Evolutionary conservation across 2,329 filamentous ascomycete species (phyloP), one percentile per base, ranked within the genome.

Genomic region (Cryphonectria nitschkei): DNA sequence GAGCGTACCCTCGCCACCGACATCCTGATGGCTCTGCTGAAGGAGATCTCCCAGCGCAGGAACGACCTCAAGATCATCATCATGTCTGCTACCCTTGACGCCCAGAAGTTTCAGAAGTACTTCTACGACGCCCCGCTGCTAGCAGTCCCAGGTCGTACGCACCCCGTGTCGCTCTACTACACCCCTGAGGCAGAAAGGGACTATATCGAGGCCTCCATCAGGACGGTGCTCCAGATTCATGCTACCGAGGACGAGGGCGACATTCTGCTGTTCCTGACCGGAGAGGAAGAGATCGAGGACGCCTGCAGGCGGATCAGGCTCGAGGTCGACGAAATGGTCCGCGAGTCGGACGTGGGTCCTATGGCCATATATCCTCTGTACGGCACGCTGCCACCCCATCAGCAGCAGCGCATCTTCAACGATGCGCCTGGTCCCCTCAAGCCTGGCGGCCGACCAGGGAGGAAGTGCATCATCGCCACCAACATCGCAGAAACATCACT

Each of bases 231-330:
- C 61, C 96, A 99, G 82, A 99, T 99, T 71, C 96, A 99, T 80
- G 94, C 94, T 9, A 93, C 92, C 0, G 96, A 99, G 81, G 88
- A 89, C 1, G 94, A 98, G 79, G 96, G 96, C 71, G 96, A 99
- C 79, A 93, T 99, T 61, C 82, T 99, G 70, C 84, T 99, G 16
- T 99, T 99, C 86, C 84, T 99, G 80, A 99, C 96, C 3, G 96
- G 96, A 81, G 96, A 99, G 80, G 96, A 99, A 79, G 96, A 99
- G 80, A 99, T 99, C 78, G 96, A 99, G 82, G 96, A 99, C 79
- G 94, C 95, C 6, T 94, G 93, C 77, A 89, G 95, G 72, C 97
- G 98, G 81, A 97, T 99, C 77, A 88, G 86, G 39, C 86, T 98
- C 22, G 96, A 99, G 80, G 92, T 90, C 13, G 95, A 98, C 76